Evolutionary conservation across 179 eudicot species (phyloP), one percentile per base, ranked within the genome.

Genomic region (Patellifolia procumbens): DNA sequence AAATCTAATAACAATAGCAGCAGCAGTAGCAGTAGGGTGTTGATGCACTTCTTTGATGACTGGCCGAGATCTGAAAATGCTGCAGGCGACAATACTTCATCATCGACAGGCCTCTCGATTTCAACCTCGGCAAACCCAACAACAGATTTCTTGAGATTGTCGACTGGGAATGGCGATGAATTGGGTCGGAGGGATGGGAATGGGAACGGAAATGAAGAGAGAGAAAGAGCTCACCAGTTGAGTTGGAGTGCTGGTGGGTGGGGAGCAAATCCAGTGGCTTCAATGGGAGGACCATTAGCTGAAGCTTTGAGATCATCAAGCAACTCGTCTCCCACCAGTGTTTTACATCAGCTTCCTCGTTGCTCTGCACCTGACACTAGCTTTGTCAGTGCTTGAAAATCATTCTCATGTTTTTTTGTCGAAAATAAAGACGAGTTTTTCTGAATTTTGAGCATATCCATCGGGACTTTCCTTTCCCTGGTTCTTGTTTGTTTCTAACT

Each of bases 221-320:
- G 81, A 20, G 85, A 79, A 2, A 70, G 82, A 31, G 69, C 52
- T 43, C 82, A 70, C 1, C 59, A 77, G n/a, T n/a, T 73, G 51
- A 86, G 79, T 66, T 86, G 90, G 92, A 65, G 43, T 51, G 73
- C 55, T 9, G 73, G 74, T 6, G 79, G 85, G 16, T 86, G 93
- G 87, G 87, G 85, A 2, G 79, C 82, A 5, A 83, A 79, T 79
- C 86, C 78, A 10, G 87, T 74, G 19, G 85, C 78, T 35, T 79
- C 90, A 10, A 87, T 92, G 93, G 96, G 96, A 7, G 97, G 97
- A 5, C 97, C 97, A 4, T 85, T 91, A 24, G 97, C 91, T 4
- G 97, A 92, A 80, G 97, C 90, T 19, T 62, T 92, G 78, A 87
- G 96, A 74, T 92, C 97, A 1, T 86, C 91, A 2, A 84, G 79